Evolutionary conservation across 2,329 filamentous ascomycete species (phyloP).

Genomic region (Sarocladium kiliense): DNA sequence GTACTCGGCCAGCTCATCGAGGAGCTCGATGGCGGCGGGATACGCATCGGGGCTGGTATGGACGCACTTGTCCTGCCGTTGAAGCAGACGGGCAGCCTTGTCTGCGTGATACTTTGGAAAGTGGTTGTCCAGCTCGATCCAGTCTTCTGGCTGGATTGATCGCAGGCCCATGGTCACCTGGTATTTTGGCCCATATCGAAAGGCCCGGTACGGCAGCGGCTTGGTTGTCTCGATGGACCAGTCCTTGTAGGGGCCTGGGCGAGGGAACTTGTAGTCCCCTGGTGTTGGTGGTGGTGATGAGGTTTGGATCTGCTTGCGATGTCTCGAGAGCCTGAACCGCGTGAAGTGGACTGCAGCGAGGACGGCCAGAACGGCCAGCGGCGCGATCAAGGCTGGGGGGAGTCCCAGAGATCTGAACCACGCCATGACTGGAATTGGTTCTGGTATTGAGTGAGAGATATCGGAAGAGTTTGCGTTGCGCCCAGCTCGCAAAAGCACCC

Average conservation of each 20-base stretch:
- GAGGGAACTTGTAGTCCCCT: constrained; percentile 50
- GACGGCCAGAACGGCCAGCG: background rate
- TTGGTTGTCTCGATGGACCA: constrained; percentile 67
- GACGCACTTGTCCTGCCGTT: constrained; percentile 64
- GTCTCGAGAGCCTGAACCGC: background rate
- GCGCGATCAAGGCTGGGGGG: background rate
- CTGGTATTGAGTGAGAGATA: background rate
- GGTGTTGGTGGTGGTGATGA: background rate
- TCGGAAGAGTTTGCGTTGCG: background rate
- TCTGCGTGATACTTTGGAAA: constrained; percentile 67
- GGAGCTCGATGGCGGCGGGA: constrained; percentile 67
- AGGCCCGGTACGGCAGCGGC: constrained; percentile 72
- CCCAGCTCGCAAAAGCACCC: background rate
- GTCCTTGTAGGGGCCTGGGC: constrained; percentile 55
- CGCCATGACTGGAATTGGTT: background rate
- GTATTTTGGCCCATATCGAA: constrained; percentile 72
- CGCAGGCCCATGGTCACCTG: constrained; percentile 73
- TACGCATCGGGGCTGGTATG: constrained; percentile 64
- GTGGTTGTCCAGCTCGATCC: constrained; percentile 82
- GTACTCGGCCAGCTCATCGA: constrained; percentile 68
- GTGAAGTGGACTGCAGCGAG: background rate
- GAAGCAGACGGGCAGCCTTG: constrained; percentile 62
- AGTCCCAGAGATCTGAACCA: background rate
- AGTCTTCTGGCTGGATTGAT: constrained; percentile 64
- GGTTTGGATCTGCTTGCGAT: background rate